Base-by-base conservation (phyloP, 768 basidiomycete species). In the Cystobasidium ongulense region DNA sequence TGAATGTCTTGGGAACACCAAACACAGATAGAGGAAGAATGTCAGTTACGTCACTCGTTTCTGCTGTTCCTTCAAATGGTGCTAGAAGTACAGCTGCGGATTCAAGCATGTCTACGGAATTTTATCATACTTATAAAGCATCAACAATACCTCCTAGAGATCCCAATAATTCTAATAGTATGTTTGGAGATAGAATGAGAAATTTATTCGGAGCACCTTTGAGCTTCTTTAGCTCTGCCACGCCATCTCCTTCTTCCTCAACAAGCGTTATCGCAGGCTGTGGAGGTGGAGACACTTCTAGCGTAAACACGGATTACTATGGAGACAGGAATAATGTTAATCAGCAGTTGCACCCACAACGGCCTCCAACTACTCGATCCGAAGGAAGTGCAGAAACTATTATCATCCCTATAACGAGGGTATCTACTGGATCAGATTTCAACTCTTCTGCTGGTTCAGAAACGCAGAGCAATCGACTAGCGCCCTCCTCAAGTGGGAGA, bases 101-200 rank as follows among this genome's bases (percentile, higher is more conserved):
- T 38, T 64, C 63, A 25, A 46, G 27, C 38, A 18, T 64, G 38
- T 64, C 63, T 25, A 64, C 63, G 7, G 63, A 64, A 46, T 64
- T 64, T 25, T 64, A 64, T 27, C 63, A 64, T 46, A 64, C 57
- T 5, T 59, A 59, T 23, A 59, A 59, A 59, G 57, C 57, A 27
- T 59, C 57, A 35, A 59, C 57, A 27, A 59, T 59, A 29, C 57
- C 57, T 27, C 46, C 46, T 50, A 50, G 46, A 50, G 46, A 3
- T 50, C 46, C 46, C 5, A 50, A 50, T 21, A n/a, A 50, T 7
- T 17, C 46, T 11, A 59, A 27, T 13, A 59, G 27, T 59, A 23
- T 11, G 5, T 27, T 27, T 13, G 23, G 57, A 15, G 33, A 27
- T 29, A 59, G 21, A 31, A 29, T 59, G 4, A 59, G 57, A 59